Base-by-base conservation (phyloP, 2,329 filamentous ascomycete genomes). In the Ophiostoma angusticollis region DNA sequence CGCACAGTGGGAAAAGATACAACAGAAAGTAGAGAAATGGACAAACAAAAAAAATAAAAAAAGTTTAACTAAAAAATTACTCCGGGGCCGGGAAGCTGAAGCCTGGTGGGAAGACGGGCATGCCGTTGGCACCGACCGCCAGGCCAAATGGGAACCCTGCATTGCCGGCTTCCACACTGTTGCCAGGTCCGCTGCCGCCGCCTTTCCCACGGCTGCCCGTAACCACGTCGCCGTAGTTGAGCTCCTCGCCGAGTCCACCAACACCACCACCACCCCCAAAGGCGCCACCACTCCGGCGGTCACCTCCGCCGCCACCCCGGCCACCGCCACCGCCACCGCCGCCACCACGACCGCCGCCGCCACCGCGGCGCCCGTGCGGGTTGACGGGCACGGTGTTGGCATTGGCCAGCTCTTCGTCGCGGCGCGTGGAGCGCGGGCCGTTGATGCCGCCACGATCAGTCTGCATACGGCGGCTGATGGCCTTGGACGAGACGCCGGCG, bases 401-500 rank as follows among this genome's bases (percentile, higher is more conserved):
- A 13, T 32, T 42, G 21, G 29, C 32, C 19, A 46, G 28, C 17
- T 57, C 54, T 14, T 54, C 52, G 6, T 64, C 56, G 18, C 54
- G 61, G 14, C 67, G 61, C n/a, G 68, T 72, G 1, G 74, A 79
- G 51, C 77, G 78, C 37, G 75, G 75, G 3, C 76, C 75, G 51
- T 77, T 72, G 49, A 67, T 67, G 25, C 76, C 76, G 38, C 74
- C 72, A 52, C 75, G 74, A 54, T 80, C 76, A 7, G 75, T 80
- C 58, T 78, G 73, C 72, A 80, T 79, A 25, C 77, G 72, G 14
- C 76, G 67, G 49, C 73, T 78, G 45, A 80, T 80, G 28, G 76
- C 85, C 67, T 98, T 98, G 31, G 86, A 95, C 14, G 87, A 95
- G 12, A 98, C 93, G 40, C 91, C 91, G 14, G 89, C 87, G 38